phyloP scores from a whole-genome alignment of 2,329 filamentous ascomycete genomes.

The Sarocladiaceae sp. region DNA sequence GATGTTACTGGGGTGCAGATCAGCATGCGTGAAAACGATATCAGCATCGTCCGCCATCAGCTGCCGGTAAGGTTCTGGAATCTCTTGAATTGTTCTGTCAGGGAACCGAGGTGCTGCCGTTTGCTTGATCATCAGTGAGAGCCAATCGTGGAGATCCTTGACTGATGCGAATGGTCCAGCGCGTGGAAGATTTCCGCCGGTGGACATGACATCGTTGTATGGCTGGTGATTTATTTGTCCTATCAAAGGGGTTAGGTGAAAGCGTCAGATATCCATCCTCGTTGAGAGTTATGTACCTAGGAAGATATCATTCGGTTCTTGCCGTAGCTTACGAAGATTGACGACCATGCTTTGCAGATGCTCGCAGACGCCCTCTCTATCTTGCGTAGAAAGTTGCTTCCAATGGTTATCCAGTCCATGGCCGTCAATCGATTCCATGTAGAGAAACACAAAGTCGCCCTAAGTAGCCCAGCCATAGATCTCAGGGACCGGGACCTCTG shows the following conservation, averaged over 20 bases:
- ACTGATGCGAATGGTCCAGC: constrained; percentile 11
- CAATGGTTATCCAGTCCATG: constrained; percentile 9
- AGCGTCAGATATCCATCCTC: background rate
- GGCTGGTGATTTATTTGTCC: constrained; percentile 12
- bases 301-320: constrained; percentile 8
- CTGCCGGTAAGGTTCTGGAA: constrained; percentile 8
- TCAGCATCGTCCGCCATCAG: background rate
- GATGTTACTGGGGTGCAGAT: constrained; percentile 21
- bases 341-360: constrained; percentile 1
- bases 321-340: constrained; percentile 2
- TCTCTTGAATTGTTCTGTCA: background rate
- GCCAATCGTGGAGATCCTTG: constrained; percentile 12
- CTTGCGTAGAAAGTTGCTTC: background rate
- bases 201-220: constrained; percentile 10
- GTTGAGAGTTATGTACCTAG: constrained; percentile 7
- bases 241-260: background rate
- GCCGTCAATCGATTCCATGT: constrained; percentile 11
- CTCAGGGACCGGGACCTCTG: constrained; percentile 13
- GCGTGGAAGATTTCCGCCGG: background rate
- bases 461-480: constrained; percentile 13
- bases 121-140: constrained; percentile 11
- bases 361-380: constrained; percentile 8
- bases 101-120: background rate
- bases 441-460: constrained; percentile 8
- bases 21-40: constrained; percentile 19